phyloP scores from a whole-genome alignment of 2,329 filamentous ascomycete genomes.

The Meredithiella fracta region DNA sequence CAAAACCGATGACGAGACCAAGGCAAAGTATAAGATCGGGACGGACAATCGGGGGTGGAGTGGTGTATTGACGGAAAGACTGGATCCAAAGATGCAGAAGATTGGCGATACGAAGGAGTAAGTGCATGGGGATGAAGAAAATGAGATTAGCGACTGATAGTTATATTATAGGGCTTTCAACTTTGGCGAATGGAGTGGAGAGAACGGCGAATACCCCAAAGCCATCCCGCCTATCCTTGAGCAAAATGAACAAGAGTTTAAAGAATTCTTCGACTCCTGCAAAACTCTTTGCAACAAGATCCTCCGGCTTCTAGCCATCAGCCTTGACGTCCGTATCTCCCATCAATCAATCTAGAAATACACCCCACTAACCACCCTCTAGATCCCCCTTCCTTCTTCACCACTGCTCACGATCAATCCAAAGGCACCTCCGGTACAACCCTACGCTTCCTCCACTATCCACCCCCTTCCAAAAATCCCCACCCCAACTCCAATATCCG shows the following conservation, averaged over 20 bases:
- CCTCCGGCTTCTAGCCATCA: conserved; percentile 60
- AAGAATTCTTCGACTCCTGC: conserved; percentile 53
- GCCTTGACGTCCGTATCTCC: conserved; percentile 40
- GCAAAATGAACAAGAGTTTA: conserved; percentile 42
- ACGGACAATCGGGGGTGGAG: conserved; percentile 80
- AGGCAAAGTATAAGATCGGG: conserved; percentile 56
- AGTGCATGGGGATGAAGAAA: conserved; percentile 18
- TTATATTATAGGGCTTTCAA: conserved; percentile 59
- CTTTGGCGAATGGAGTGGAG: conserved; percentile 52
- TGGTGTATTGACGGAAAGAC: conserved; percentile 69
- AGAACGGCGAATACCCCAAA: conserved; percentile 52
- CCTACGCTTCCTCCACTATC: conserved; percentile 59
- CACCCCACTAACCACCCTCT: not conserved
- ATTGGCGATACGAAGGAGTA: conserved; percentile 81
- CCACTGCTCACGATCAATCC: conserved; percentile 30
- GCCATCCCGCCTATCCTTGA: conserved; percentile 52
- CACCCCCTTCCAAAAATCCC: conserved; percentile 26
- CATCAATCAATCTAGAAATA: conserved; percentile 4
- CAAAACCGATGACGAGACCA: conserved; percentile 46
- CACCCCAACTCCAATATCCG: conserved; percentile 38
- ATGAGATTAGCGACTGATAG: not conserved
- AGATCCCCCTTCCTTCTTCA: conserved; percentile 38
- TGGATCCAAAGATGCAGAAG: conserved; percentile 70
- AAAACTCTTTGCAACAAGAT: conserved; percentile 56
- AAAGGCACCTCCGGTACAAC: conserved; percentile 38